Evolutionary conservation across 305 asterid species (phyloP), one percentile per base, ranked within the genome.

Genomic region (Coffea humblotiana): DNA sequence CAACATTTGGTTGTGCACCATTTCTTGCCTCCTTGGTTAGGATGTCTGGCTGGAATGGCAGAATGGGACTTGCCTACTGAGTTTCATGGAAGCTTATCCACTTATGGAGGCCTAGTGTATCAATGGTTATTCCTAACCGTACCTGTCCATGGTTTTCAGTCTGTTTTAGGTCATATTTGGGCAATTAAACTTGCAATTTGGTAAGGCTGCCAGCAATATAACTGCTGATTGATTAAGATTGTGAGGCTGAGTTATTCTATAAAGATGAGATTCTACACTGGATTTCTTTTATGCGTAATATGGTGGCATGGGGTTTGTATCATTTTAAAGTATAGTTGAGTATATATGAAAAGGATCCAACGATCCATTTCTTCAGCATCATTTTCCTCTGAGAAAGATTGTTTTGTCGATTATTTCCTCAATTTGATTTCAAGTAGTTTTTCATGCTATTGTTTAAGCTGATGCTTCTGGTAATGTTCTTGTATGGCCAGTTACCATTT

Each of bases 401-500:
- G 40, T 61, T 60, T 25, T 51, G 65, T 83, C 32, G 8, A 45
- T 77, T 77, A 40, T 8, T 61, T 71, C 32, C 40, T 63, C 68
- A 58, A 47, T 78, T 64, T 58, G 23, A 32, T 79, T 18, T 69
- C 49, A 12, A 63, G 72, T 81, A 23, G 47, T 74, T 32, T 70
- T 82, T 32, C 68, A 47, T 56, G 66, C 10, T 25, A 27, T 32
- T 52, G 49, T 43, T 84, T 68, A 66, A 64, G 52, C 52, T 79
- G 60, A 79, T 84, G 80, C 49, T 77, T 83, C 78, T 80, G 71
- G 48, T 68, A 29, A 12, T 72, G 71, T 72, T 48, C 65, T 80
- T 87, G 54, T 77, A 25, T 76, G 72, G 47, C 80, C 90, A 93
- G 98, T 84, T 94, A 75, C 97, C 97, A 40, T 91, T 94, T 82